phyloP scores from a whole-genome alignment of 2,329 filamentous ascomycete species.

The Pseudogymnoascus sp. region DNA sequence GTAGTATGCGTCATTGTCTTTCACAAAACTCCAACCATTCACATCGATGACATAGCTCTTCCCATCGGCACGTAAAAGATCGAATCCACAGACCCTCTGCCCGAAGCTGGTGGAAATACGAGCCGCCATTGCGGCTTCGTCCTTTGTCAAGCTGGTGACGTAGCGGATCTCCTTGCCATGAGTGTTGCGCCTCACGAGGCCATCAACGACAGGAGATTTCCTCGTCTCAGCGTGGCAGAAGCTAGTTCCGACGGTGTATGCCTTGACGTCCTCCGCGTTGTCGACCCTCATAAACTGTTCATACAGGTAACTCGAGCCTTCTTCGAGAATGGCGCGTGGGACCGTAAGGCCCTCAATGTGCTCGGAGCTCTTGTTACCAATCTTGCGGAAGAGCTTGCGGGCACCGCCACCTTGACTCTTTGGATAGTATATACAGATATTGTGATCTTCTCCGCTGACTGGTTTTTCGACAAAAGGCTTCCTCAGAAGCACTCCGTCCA shows the following conservation, averaged over 20 bases:
- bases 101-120: conserved; percentile 89
- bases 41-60: conserved; percentile 98
- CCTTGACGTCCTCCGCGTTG: conserved; percentile 96
- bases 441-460: conserved; percentile 96
- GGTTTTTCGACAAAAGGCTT: conserved; percentile 99
- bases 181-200: conserved; percentile 88
- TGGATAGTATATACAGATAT: conserved; percentile 96
- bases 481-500: conserved; percentile 72
- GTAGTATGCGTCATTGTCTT: conserved; percentile 98
- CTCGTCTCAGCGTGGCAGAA: conserved; percentile 96
- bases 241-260: conserved; percentile 86
- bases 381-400: conserved; percentile 86
- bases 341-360: conserved; percentile 69
- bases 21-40: conserved; percentile 99
- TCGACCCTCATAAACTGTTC: conserved; percentile 96
- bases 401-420: conserved; percentile 81
- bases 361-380: conserved; percentile 98
- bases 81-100: conserved; percentile 92
- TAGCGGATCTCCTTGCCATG: conserved; percentile 97
- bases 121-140: conserved; percentile 78
- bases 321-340: conserved; percentile 75
- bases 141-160: conserved; percentile 72
- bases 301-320: conserved; percentile 81
- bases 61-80: conserved; percentile 77
- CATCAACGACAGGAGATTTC: conserved; percentile 95